These are phyloP conservation scores for Magnaporthiopsis rhizophila DNA, from an alignment of 2,329 filamentous ascomycete genomes.

Conservation along the genomic window DNA sequence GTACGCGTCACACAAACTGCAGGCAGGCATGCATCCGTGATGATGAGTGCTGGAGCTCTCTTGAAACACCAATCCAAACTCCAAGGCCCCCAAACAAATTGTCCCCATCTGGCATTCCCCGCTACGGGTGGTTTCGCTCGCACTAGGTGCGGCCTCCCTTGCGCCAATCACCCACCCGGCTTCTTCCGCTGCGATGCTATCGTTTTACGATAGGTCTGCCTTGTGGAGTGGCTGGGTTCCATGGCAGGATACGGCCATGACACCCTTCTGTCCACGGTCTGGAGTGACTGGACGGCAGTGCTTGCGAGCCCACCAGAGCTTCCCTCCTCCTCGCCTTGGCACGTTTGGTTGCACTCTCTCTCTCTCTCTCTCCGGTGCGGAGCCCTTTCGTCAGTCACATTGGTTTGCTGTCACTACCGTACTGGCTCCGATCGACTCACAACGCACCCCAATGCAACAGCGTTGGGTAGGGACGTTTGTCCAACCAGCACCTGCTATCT, in stretches of 20 bases:
- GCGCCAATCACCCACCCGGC: background rate
- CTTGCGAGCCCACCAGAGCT: background rate
- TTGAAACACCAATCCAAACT: background rate
- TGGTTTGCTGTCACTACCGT: background rate
- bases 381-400: background rate
- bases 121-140: background rate
- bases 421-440: background rate
- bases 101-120: background rate
- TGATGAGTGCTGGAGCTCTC: background rate
- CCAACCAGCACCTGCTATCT: background rate
- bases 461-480: background rate
- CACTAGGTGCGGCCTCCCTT: background rate
- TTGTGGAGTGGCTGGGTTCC: background rate
- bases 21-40: background rate
- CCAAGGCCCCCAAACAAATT: background rate
- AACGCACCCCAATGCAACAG: background rate
- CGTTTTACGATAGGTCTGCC: background rate
- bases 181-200: background rate
- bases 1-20: background rate
- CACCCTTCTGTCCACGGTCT: slow-evolving; percentile 6
- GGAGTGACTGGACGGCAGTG: background rate
- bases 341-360: background rate
- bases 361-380: background rate
- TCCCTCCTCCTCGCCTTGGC: background rate
- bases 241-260: slow-evolving; percentile 16